Evolutionary conservation across 1,284 basidiomycete genomes (phyloP), one percentile per base, ranked within the genome.

Genomic region (Apiotrichum laibachii): DNA sequence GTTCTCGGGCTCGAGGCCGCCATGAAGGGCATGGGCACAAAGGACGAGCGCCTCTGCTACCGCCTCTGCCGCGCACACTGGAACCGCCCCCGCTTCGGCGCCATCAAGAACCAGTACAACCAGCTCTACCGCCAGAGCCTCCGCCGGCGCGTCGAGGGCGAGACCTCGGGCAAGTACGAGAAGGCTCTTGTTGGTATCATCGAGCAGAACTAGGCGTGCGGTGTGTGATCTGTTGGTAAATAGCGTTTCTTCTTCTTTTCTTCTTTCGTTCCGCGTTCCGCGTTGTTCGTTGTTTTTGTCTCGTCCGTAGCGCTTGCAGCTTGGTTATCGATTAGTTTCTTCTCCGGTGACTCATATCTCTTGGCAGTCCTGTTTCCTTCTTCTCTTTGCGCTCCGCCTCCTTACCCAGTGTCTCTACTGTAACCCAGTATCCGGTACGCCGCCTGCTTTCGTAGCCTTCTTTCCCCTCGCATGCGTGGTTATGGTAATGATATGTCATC

Each of bases 81-180:
- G 78, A 74, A 78, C 66, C 60, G 72, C 53, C 72, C 69, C 8
- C 65, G 76, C 34, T 80, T 76, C 60, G 64, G 60, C 31, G 72
- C 72, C 22, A 71, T 79, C 66, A 80, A 80, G 70, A 59, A 65
- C 40, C 68, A 72, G 53, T 80, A 73, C 60, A 67, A 77, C 53
- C 53, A 59, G 31, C 64, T 55, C 55, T 77, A 79, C 61, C 61
- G 69, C 16, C 66, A 69, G 52, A 62, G 64, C 10, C 64, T 80
- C 31, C 59, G 64, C 35, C 53, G 59, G 8, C 58, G 73, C 22
- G 74, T 80, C 35, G 72, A 78, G 65, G 69, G 76, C 42, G 77
- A 79, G 69, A 80, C 78, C 39, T 69, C 66, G 45, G 77, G 77
- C 46, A 79, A 80, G 63, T 78, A 77, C 55, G 72, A 74, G 64